Base-by-base conservation (phyloP, 2,329 filamentous ascomycete species). In the Xylaria sp. region DNA sequence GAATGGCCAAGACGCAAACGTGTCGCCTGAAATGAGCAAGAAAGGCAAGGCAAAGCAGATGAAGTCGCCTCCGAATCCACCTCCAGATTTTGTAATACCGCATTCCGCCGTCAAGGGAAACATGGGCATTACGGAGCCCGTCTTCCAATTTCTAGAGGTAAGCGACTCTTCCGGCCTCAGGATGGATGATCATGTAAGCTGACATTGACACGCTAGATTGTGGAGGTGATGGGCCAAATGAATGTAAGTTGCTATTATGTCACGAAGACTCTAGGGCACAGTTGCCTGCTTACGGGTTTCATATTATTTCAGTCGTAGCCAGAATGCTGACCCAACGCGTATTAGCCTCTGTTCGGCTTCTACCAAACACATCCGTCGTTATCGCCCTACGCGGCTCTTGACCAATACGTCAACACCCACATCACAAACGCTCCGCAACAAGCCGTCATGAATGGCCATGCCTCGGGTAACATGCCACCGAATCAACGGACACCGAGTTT, bases 191-290 rank as follows among this genome's bases (percentile, higher is more conserved):
- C 8, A 17, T 27, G 10, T 17, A 44, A 17, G 38, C 58, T 66
- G 52, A 66, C 41, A 10, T 33, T 3, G 3, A 43, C 38, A 58
- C 65, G 19, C 46, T 71, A 87, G 85, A 83, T 88, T 71, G 84
- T 85, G 57, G 87, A 89, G 72, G 85, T 89, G 40, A 84, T 89
- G 78, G 84, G 85, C 60, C 85, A 88, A 71, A 88, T 89, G 86
- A 86, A 83, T 67, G 71, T 73, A 58, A 73, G 71, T 72, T 21
- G 3, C n/a, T 15, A 4, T 15, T 3, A 41, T 10, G 19, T 33
- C 23, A n/a, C 49, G 4, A 38, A 21, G 25, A 27, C 23, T 17
- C 3, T 2, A 31, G 6, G 6, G 9, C 31, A 13, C 29, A 23
- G 19, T 49, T 23, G 17, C 13, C 41, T 19, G 23, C 52, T 44